A percentile compares a stretch with the other conserved stretches of the same genome.
Evolutionary conservation across 352 stramenopile species (phyloP).

Genomic region (Peronospora farinosa): DNA sequence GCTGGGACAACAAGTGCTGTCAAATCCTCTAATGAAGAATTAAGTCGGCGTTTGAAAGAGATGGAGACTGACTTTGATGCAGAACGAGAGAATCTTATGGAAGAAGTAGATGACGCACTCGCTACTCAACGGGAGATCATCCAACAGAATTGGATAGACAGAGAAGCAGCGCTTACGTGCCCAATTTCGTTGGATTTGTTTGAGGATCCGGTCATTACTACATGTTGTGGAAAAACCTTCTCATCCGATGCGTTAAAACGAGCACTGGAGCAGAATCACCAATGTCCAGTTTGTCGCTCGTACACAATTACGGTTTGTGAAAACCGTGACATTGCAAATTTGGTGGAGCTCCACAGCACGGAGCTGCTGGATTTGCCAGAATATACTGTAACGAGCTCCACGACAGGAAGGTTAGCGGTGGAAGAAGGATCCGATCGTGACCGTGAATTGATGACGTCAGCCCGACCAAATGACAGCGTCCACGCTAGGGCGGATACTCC

Average conservation of each 20-base stretch:
- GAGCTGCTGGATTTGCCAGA: conserved; percentile 16
- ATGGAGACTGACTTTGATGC: conserved; percentile 9
- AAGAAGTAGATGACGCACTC: conserved; percentile 11
- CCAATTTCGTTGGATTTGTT: conserved; percentile 27
- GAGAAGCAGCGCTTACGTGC: conserved; percentile 18
- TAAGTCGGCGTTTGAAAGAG: conserved; percentile 5
- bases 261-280: conserved; percentile 4
- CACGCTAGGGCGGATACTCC: conserved; percentile 4
- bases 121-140: conserved; percentile 7
- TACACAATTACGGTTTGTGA: conserved; percentile 5
- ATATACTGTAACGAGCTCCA: not conserved
- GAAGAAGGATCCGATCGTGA: not conserved
- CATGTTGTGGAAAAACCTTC: conserved; percentile 24
- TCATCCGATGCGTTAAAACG: conserved; percentile 12
- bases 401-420: not conserved
- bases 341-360: conserved; percentile 19
- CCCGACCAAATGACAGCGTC: conserved; percentile 3
- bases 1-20: not conserved
- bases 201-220: conserved; percentile 19
- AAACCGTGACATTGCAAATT: conserved; percentile 17
- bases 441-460: not conserved
- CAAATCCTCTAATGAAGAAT: conserved; percentile 1
- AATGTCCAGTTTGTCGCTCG: conserved; percentile 18
- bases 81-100: conserved; percentile 14
- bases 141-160: conserved; percentile 4